Conservation (phyloP, 306 rosid species). For the Dalbergia cultrata region DNA sequence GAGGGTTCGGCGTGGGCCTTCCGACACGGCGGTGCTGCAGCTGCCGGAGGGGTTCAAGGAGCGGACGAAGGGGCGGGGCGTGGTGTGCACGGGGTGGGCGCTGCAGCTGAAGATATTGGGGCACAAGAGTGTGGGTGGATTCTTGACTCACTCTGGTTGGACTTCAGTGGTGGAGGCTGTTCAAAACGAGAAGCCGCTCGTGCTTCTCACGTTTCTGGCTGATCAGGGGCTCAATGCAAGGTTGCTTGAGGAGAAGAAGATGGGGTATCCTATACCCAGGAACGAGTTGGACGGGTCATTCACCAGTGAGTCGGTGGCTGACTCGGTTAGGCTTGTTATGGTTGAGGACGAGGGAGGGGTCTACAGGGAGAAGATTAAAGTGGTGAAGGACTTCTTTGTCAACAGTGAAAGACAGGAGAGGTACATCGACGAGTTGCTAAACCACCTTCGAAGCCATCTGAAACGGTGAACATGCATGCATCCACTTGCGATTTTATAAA, state of each 20-base stretch:
- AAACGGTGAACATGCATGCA: not conserved
- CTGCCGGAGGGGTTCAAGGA: too few species aligned
- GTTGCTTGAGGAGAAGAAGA: conserved; percentile 54
- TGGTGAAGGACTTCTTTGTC: conserved; percentile 47
- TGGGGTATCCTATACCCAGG: conserved; percentile 49
- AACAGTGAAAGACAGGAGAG: conserved; percentile 20
- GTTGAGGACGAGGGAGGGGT: conserved; percentile 48
- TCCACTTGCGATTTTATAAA: too few species aligned
- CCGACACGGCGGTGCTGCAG: too few species aligned
- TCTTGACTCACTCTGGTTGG: too few species aligned
- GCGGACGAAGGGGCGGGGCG: too few species aligned
- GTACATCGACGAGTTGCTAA: conserved; percentile 39
- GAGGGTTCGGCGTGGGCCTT: too few species aligned
- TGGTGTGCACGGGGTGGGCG: too few species aligned
- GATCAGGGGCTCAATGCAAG: conserved; percentile 50
- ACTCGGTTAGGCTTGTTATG: conserved; percentile 48
- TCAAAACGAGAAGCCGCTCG: too few species aligned
- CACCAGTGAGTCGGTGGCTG: conserved; percentile 45
- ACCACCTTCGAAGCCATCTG: not conserved
- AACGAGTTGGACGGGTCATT: conserved; percentile 53
- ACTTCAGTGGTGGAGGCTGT: too few species aligned
- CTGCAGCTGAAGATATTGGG: too few species aligned
- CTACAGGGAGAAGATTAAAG: conserved; percentile 48
- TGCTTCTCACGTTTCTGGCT: conserved; percentile 46
- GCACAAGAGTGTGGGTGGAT: too few species aligned